phyloP scores from a whole-genome alignment of 2,329 filamentous ascomycete species.

The Pseudogymnoascus sp. region DNA sequence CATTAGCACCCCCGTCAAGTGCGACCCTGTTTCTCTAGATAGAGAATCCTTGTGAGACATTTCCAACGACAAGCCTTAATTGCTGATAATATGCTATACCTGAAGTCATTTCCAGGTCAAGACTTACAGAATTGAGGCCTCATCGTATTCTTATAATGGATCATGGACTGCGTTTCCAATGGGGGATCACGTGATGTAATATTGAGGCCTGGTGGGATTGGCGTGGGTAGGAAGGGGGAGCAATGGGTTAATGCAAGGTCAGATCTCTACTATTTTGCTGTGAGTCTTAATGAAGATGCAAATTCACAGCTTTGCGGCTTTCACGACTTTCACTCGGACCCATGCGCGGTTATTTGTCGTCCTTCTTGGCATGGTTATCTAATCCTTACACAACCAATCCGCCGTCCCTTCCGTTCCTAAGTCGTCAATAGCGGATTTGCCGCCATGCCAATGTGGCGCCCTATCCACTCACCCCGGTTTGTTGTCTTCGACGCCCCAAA shows the following conservation, averaged over 20 bases:
- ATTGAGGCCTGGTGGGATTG: not conserved
- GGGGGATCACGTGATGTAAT: not conserved
- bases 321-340: not conserved
- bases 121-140: not conserved
- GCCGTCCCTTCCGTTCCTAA: not conserved
- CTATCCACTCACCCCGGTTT: not conserved
- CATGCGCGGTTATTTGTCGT: constrained; percentile 2
- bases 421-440: not conserved
- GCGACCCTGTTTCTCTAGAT: not conserved
- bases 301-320: not conserved
- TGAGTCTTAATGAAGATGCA: not conserved
- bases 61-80: not conserved
- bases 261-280: not conserved
- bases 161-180: not conserved
- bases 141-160: not conserved
- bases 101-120: not conserved
- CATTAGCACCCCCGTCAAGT: not conserved
- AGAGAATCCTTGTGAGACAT: not conserved
- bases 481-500: not conserved
- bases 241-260: not conserved
- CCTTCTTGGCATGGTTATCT: not conserved
- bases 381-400: not conserved
- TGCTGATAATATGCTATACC: not conserved
- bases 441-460: not conserved
- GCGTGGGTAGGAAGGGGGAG: not conserved